These are phyloP conservation scores for Coemansia sp. DNA, from an alignment of 371 early-diverging fungal genomes.

Conservation along the genomic window DNA sequence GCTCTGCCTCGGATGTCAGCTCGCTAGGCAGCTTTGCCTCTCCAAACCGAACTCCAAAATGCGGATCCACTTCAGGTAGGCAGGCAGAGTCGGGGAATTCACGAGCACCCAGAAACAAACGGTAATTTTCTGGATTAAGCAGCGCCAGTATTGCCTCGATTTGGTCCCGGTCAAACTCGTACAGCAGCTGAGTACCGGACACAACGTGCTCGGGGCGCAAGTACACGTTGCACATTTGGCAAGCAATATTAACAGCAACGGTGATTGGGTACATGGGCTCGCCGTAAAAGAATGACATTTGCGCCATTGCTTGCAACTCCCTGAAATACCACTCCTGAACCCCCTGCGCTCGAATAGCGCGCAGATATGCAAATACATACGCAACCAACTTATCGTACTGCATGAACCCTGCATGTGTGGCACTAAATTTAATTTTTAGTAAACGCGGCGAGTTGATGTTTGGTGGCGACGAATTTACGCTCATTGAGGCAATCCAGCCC, in stretches of 20 bases:
- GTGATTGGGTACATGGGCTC: constrained; percentile 38
- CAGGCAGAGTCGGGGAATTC: constrained; percentile 2
- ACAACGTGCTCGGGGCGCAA: constrained; percentile 60
- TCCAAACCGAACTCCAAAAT: not conserved
- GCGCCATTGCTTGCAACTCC: constrained; percentile 65
- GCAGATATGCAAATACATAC: constrained; percentile 83
- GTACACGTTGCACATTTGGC: constrained; percentile 44
- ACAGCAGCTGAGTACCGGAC: constrained; percentile 68
- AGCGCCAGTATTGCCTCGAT: constrained; percentile 59
- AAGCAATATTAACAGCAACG: constrained; percentile 34
- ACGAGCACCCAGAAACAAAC: constrained; percentile 45
- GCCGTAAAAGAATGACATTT: constrained; percentile 72
- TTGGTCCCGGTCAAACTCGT: constrained; percentile 58
- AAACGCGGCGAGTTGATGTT: constrained; percentile 28
- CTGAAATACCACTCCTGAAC: constrained; percentile 74
- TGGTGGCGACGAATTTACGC: constrained; percentile 49
- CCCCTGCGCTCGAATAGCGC: constrained; percentile 67
- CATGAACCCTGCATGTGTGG: constrained; percentile 74
- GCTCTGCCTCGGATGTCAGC: not conserved
- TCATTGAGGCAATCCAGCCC: constrained; percentile 71
- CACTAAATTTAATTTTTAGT: constrained; percentile 58
- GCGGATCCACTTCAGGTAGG: not conserved
- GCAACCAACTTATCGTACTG: constrained; percentile 70
- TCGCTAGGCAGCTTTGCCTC: not conserved
- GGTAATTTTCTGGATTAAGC: constrained; percentile 68